phyloP scores from a whole-genome alignment of 345 rosid species.

The Syzygium oleosum region DNA sequence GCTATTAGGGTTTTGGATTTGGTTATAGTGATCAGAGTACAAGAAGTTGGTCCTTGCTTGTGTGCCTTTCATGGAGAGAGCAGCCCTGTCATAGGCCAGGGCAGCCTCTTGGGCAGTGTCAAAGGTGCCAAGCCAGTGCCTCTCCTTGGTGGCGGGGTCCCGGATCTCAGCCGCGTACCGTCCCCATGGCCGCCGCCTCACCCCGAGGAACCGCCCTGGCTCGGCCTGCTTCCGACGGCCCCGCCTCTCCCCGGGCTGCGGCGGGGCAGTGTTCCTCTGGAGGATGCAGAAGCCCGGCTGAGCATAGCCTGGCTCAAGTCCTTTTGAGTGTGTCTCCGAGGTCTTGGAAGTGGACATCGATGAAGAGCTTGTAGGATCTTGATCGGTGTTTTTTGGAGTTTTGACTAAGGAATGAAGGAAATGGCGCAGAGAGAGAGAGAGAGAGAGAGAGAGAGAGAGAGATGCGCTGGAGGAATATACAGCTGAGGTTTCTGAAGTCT shows the following conservation, averaged over 20 bases:
- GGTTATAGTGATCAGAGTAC: constrained; percentile 28
- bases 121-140: constrained; percentile 97
- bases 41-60: constrained; percentile 90
- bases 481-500: constrained; percentile 12
- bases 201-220: constrained; percentile 89
- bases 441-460: not conserved
- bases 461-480: not conserved
- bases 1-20: constrained; percentile 16
- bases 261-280: constrained; percentile 34
- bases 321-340: not conserved
- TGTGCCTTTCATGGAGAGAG: constrained; percentile 89
- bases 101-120: constrained; percentile 99
- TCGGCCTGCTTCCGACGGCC: constrained; percentile 74
- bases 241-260: constrained; percentile 54
- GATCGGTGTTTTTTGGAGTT: not conserved
- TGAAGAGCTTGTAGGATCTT: constrained; percentile 17
- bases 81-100: constrained; percentile 94
- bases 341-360: constrained; percentile 28
- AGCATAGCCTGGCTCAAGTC: constrained; percentile 1
- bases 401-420: not conserved
- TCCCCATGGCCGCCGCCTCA: constrained; percentile 93
- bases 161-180: constrained; percentile 94
- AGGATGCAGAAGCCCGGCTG: constrained; percentile 21
- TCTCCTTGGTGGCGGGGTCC: constrained; percentile 94
- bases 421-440: not conserved